Evolutionary conservation across 441 rosid genomes (phyloP), one percentile per base, ranked within the genome.

Genomic region (Melastoma candidum): DNA sequence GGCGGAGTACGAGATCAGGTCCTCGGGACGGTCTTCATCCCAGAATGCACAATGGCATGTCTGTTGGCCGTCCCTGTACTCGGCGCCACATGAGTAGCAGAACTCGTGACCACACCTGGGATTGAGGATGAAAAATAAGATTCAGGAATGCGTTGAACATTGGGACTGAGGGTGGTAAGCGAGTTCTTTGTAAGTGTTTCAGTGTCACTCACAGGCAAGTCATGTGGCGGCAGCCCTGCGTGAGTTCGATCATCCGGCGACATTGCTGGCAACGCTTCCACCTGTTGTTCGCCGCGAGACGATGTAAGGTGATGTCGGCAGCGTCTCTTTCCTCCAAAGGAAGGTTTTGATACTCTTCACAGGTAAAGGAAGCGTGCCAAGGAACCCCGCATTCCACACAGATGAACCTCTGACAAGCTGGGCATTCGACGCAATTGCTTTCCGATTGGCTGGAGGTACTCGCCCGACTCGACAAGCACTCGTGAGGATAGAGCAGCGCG

Each of bases 221-320:
- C 90, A 92, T 85, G 77, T 85, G 98, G 71, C 81, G 72, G 75
- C 96, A 92, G 58, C 96, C 96, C 55, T 85, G 96, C 27, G 80
- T 57, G 49, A 83, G 98, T 71, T 92, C 95, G 49, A 85, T 83
- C 98, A 92, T 92, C 69, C 85, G 79, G 51, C 79, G 89, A 62
- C 98, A 87, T 57, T 82, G 96, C 66, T 80, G 96, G 75, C 98
- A 92, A 49, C 90, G 83, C 68, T 77, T 85, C 98, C 96, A 92
- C 66, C 94, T 77, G 67, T 87, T 80, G 70, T 80, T 82, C 74
- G 66, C 82, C 0, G 96, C 95, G 52, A 87, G 75, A 12, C 73
- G 90, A 73, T 87, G 90, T 83, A 85, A 65, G 24, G 95, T 83
- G 56, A 80, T 71, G 71, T 87, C 96, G 29, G 76, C 74, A 12